phyloP scores from a whole-genome alignment of 768 basidiomycete species.

The Suillus decipiens region DNA sequence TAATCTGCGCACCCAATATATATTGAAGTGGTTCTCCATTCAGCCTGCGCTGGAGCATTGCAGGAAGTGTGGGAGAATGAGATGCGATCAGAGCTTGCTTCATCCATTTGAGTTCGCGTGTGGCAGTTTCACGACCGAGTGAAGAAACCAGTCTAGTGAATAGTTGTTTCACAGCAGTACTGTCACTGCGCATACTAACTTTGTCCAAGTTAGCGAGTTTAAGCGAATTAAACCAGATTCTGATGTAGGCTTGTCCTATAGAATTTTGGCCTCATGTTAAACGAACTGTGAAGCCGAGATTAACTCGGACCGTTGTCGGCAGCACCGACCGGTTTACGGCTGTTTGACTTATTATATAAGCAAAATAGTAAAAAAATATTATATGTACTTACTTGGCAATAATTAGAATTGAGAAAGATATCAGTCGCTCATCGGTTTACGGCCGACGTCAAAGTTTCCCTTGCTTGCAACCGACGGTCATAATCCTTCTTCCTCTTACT shows the following conservation, averaged over 20 bases:
- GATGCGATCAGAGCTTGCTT: slow-evolving; percentile 29
- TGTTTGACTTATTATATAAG: slow-evolving; percentile 13
- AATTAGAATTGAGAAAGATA: slow-evolving; percentile 11
- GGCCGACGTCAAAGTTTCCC: slow-evolving; percentile 20
- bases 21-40: slow-evolving; percentile 86
- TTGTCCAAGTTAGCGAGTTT: background rate
- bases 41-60: slow-evolving; percentile 60
- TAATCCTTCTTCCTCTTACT: background rate
- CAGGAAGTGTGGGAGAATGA: slow-evolving; percentile 29
- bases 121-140: slow-evolving; percentile 38
- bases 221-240: no score
- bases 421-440: slow-evolving; percentile 20
- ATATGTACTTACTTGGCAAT: background rate
- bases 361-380: slow-evolving; percentile 3
- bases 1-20: slow-evolving; percentile 65
- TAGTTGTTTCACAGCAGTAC: slow-evolving; percentile 18
- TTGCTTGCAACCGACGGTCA: slow-evolving; percentile 7
- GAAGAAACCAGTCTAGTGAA: slow-evolving; percentile 32
- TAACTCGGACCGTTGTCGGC: slow-evolving; percentile 1
- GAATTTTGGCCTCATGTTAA: slow-evolving; percentile 14
- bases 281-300: background rate
- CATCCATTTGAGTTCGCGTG: slow-evolving; percentile 54
- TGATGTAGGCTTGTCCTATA: slow-evolving; percentile 9
- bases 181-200: slow-evolving; percentile 11
- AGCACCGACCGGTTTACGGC: slow-evolving; percentile 9